Base-by-base conservation (phyloP, 2,329 filamentous ascomycete genomes). In the Cladobotryum protrusum region DNA sequence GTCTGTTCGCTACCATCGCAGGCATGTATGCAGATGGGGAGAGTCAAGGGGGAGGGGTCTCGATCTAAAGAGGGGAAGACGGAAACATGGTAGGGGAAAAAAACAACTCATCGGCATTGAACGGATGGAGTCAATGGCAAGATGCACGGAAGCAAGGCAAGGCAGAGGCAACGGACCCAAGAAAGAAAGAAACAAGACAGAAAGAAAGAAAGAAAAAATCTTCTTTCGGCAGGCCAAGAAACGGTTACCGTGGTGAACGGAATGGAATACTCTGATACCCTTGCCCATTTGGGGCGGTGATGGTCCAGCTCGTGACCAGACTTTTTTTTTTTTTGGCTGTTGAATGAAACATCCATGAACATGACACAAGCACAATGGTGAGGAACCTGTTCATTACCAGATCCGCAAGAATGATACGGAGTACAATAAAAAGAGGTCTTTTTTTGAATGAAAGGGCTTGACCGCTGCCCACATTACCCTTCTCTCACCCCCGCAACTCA, bases 201-300 rank as follows among this genome's bases (percentile, higher is more conserved):
- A 24, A 24, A 24, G 34, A 33, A 15, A 43, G 13, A 13, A 18
- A 34, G 18, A 19, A 37, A 49, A 46, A 50, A 45, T 19, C 19
- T 42, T 45, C 29, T 20, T 39, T 46, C 45, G 15, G 36, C 48
- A 32, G 43, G 35, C 35, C 35, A 37, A 37, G 35, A n/a, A 37
- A 37, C 35, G 14, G 35, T 37, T 37, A n/a, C 35, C 35, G 17
- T 17, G 35, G 35, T 37, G 35, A 37, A 37, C 14, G 35, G 35
- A 14, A n/a, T n/a, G 35, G 35, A 17, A 29, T 29, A 29, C 24
- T 9, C 24, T 29, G 24, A 29, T 8, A 29, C 24, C 24, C 24
- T n/a, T 29, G 24, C 24, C 24, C 7, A 8, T 29, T 9, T 6
- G 24, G 24, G 24, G 24, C 24, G 24, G 24, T 29, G 6, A 37